Percentiles rank a stretch among this genome's conserved stretches.
phyloP scores from a whole-genome alignment of 345 rosid species.

The Citrus medica region DNA sequence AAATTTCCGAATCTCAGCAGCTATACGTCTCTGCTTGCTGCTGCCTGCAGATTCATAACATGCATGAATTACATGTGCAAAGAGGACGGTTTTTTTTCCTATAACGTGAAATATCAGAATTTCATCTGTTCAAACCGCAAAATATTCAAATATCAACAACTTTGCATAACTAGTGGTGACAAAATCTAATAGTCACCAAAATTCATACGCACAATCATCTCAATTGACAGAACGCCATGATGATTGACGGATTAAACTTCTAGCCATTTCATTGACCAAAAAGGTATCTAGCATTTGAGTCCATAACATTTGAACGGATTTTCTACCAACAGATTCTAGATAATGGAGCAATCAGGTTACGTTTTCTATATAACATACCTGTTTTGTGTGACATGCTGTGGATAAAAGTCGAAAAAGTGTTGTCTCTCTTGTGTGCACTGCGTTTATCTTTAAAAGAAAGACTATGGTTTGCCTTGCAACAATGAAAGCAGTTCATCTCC shows the following conservation, averaged over 20 bases:
- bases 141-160: not conserved
- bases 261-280: not conserved
- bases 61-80: not conserved
- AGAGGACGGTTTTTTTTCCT: too few species aligned
- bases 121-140: not conserved
- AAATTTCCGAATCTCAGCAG: constrained; percentile 43
- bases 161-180: not conserved
- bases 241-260: not conserved
- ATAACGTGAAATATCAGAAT: not conserved
- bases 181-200: not conserved
- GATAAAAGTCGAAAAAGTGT: constrained; percentile 20
- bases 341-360: not conserved
- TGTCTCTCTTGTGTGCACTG: not conserved
- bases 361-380: constrained; percentile 16
- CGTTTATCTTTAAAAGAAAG: not conserved
- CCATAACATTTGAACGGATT: not conserved
- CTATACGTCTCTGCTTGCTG: constrained; percentile 36
- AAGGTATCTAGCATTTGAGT: not conserved
- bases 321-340: not conserved
- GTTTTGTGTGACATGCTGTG: constrained; percentile 22
- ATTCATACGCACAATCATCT: not conserved
- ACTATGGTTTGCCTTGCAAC: not conserved
- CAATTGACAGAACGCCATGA: not conserved
- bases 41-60: constrained; percentile 27
- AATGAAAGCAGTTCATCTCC: constrained; percentile 16